A percentile compares a stretch with the other conserved stretches of the same genome.
Conservation (phyloP, 2,329 filamentous ascomycete species). For the Ophiocordyceps robertsii region DNA sequence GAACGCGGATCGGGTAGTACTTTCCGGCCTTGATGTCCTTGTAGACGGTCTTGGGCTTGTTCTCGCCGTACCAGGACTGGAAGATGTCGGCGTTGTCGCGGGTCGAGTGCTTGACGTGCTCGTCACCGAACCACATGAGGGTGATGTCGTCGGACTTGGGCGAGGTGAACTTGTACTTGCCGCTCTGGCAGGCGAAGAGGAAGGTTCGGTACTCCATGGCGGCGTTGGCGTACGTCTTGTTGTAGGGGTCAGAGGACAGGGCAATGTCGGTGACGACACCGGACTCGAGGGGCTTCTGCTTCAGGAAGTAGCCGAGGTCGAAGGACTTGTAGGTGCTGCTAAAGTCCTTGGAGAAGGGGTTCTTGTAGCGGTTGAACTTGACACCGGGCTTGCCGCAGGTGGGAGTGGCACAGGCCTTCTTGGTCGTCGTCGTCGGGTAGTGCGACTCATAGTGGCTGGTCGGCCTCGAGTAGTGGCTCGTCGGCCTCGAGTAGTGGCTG, state of each 20-base stretch:
- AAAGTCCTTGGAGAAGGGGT: not conserved
- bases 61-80: not conserved
- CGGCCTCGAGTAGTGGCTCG: no score
- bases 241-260: not conserved
- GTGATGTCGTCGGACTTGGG: not conserved
- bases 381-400: not conserved
- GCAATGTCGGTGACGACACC: not conserved
- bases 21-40: not conserved
- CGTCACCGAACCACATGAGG: not conserved
- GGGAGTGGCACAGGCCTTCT: not conserved
- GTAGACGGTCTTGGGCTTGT: not conserved
- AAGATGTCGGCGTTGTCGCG: not conserved
- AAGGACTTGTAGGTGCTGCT: not conserved
- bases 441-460: not conserved
- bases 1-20: not conserved
- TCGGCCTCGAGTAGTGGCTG: no score
- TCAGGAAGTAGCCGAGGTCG: not conserved
- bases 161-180: not conserved
- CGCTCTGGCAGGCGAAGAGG: not conserved
- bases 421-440: not conserved
- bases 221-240: not conserved
- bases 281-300: not conserved
- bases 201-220: not conserved
- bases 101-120: not conserved
- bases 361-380: not conserved